Conservation (phyloP, 2,329 filamentous ascomycete species). For the Hypoxylon sp. region DNA sequence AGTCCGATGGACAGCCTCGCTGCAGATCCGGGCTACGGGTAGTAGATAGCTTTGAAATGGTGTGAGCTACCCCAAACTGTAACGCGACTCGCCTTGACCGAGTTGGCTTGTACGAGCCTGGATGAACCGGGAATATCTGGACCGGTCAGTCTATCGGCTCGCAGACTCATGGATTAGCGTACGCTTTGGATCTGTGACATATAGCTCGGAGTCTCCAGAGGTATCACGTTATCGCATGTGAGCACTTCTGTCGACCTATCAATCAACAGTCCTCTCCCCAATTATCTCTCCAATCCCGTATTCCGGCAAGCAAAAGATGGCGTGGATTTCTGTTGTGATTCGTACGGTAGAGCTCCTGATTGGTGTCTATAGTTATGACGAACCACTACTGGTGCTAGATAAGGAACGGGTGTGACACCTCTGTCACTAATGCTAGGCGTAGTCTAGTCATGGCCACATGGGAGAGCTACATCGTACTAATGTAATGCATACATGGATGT, state of each 20-base stretch:
- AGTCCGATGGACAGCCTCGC: too few species aligned
- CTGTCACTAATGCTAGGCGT: constrained; percentile 16
- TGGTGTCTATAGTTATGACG: constrained; percentile 22
- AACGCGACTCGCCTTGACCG: background rate
- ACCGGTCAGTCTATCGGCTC: background rate
- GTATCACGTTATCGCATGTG: constrained; percentile 17
- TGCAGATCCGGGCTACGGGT: too few species aligned
- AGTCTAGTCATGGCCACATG: constrained; percentile 10
- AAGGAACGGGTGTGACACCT: constrained; percentile 23
- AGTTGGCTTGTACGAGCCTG: background rate
- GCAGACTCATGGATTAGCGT: background rate
- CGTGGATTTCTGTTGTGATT: constrained; percentile 23
- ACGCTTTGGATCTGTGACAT: background rate
- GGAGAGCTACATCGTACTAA: background rate
- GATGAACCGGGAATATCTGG: background rate
- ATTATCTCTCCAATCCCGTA: constrained; percentile 11
- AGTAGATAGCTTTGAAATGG: background rate
- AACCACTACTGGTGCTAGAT: constrained; percentile 24
- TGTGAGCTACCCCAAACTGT: background rate
- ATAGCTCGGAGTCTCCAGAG: constrained; percentile 16
- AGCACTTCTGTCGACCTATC: constrained; percentile 14
- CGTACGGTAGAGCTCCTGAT: constrained; percentile 12
- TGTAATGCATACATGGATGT: background rate
- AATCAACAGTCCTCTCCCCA: constrained; percentile 7
- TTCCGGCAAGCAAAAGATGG: constrained; percentile 10